A percentile compares a stretch with the other conserved stretches of the same genome.
Conservation (phyloP, 1,139 yeast genomes). For the Dujonia santamariae region DNA sequence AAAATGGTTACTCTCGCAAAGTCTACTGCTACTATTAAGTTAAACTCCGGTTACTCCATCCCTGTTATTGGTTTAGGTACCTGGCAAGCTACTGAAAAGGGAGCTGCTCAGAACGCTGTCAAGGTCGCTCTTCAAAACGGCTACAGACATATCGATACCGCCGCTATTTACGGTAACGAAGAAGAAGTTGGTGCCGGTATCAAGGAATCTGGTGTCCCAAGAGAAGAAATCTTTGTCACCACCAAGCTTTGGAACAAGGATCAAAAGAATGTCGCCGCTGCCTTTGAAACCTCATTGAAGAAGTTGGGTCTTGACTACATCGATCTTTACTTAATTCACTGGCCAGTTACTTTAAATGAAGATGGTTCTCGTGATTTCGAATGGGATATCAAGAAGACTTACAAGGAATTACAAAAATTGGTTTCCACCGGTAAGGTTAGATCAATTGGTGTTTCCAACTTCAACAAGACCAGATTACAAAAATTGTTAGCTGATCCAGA, state of each 20-base stretch:
- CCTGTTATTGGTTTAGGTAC: slow-evolving; percentile 79
- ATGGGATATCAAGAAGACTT: slow-evolving; percentile 64
- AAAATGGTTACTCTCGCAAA: slow-evolving; percentile 13
- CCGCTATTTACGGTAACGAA: slow-evolving; percentile 67
- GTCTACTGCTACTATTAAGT: slow-evolving; percentile 27
- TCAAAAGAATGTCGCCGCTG: slow-evolving; percentile 57
- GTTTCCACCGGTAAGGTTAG: slow-evolving; percentile 53
- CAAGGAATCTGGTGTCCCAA: slow-evolving; percentile 61
- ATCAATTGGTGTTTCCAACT: slow-evolving; percentile 64
- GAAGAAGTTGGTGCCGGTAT: slow-evolving; percentile 64
- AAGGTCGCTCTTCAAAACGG: slow-evolving; percentile 64
- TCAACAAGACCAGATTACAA: slow-evolving; percentile 43
- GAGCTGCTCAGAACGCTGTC: slow-evolving; percentile 61
- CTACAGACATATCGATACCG: slow-evolving; percentile 78
- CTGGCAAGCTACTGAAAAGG: slow-evolving; percentile 60
- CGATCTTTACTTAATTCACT: slow-evolving; percentile 81
- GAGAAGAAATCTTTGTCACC: slow-evolving; percentile 72
- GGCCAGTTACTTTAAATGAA: slow-evolving; percentile 58
- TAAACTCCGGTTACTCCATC: slow-evolving; percentile 63
- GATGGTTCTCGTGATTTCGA: slow-evolving; percentile 24
- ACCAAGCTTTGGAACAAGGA: slow-evolving; percentile 76
- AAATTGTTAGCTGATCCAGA: slow-evolving; percentile 45
- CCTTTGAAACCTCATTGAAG: slow-evolving; percentile 59
- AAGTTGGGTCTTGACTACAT: slow-evolving; percentile 75
- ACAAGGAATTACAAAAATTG: slow-evolving; percentile 64